Evolutionary conservation across 2,329 filamentous ascomycete genomes (phyloP), one percentile per base, ranked within the genome.

Genomic region (Claviceps humidiphila): DNA sequence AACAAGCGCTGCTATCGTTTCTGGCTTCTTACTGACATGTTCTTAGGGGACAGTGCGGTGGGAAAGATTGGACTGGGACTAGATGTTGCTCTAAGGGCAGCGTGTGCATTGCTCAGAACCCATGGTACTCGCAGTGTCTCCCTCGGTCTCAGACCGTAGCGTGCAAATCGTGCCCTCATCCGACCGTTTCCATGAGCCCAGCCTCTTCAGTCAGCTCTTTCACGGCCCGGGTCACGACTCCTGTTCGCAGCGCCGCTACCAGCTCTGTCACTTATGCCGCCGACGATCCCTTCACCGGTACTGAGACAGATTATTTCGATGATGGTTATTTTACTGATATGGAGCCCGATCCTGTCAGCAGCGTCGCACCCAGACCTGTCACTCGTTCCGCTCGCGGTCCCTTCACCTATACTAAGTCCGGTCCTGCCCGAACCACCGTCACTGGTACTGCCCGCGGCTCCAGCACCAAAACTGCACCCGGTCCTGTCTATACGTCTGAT

Each of bases 11-110:
- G 16, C 22, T 38, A 20, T 20, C n/a, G 17, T 52, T 17, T 42
- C 45, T 38, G 11, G 42, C 17, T 43, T 13, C 16, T 7, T 5
- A 40, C 46, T 49, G n/a, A 52, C 39, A 26, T 14, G 8, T 4
- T 4, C 4, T 38, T 39, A 63, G 61, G 61, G 53, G 56, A 22
- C 73, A 74, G 54, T 75, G 73, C 43, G 73, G 73, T 53, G 73
- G 73, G n/a, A 65, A 57, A n/a, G 66, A 63, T 51, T 75, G 64
- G 64, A 60, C 55, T 16, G 74, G 73, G 22, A 57, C 70, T n/a
- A 73, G 70, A 2, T 74, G 71, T 64, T 76, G 73, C 53, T 57
- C 52, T 4, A 65, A 64, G 17, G 71, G 70, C 51, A 66, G 60
- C 60, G 59, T 56, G 47, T 74, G 71, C 57, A 57, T 61, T 45